Evolutionary conservation across 768 basidiomycete genomes (phyloP).

Genomic region (Phlebiopsis gigantea): DNA sequence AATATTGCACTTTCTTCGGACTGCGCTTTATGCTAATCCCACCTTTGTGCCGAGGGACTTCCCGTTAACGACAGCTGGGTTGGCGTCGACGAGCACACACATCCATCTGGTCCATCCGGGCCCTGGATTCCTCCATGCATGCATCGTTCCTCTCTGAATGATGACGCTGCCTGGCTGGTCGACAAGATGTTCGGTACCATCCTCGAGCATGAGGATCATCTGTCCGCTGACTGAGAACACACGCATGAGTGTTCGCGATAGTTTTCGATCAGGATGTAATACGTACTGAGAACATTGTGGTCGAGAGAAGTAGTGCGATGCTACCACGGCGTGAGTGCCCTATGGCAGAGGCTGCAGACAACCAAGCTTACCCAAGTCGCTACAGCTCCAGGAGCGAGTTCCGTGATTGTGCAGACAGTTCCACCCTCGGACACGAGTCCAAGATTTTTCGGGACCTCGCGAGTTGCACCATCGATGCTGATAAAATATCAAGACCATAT

Average conservation of each 20-base stretch:
- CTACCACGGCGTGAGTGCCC: conserved; percentile 16
- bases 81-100: conserved; percentile 47
- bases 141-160: conserved; percentile 53
- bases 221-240: conserved; percentile 43
- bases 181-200: conserved; percentile 47
- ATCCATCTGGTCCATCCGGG: conserved; percentile 47
- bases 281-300: conserved; percentile 52
- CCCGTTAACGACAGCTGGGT: conserved; percentile 45
- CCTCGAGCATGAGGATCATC: conserved; percentile 49
- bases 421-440: conserved; percentile 40
- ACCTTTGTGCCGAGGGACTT: conserved; percentile 28
- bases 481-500: neutral
- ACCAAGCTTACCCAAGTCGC: conserved; percentile 40
- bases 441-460: conserved; percentile 33
- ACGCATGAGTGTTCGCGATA: neutral
- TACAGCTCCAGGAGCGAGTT: conserved; percentile 45
- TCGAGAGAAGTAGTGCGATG: conserved; percentile 52
- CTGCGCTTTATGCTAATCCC: neutral
- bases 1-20: neutral
- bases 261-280: neutral
- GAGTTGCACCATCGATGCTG: conserved; percentile 48
- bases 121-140: conserved; percentile 59
- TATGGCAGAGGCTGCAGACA: neutral
- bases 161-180: conserved; percentile 53
- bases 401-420: conserved; percentile 46